Percentiles rank a stretch among this genome's conserved stretches.
Conservation (phyloP, 257 asterid genomes). For the Pogostemon cablin region DNA sequence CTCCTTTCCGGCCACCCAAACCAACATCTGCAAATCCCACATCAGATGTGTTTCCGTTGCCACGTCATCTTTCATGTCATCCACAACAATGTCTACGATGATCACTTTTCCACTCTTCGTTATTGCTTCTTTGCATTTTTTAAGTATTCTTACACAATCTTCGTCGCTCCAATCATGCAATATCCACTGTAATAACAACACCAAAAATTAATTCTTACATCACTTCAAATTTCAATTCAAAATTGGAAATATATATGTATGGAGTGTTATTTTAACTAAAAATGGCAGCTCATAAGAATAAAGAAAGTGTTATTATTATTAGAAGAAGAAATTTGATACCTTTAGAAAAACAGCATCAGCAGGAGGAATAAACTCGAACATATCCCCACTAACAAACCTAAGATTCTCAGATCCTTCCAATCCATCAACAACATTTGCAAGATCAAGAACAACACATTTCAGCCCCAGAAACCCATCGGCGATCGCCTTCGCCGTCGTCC, state of each 20-base stretch:
- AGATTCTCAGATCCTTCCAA: constrained; percentile 2
- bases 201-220: too few relatives aligned
- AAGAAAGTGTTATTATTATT: neutral
- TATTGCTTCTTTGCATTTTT: constrained; percentile 43
- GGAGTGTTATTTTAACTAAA: too few relatives aligned
- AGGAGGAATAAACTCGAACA: constrained; percentile 26
- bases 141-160: constrained; percentile 6
- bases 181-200: constrained; percentile 27
- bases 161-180: constrained; percentile 32
- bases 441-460: constrained; percentile 24
- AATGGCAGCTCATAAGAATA: too few relatives aligned
- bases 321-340: neutral
- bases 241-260: too few relatives aligned
- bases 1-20: neutral
- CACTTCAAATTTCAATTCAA: neutral
- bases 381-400: constrained; percentile 20
- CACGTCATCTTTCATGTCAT: neutral
- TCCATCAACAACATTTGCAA: constrained; percentile 23
- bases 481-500: constrained; percentile 10
- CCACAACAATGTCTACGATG: constrained; percentile 40
- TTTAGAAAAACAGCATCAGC: constrained; percentile 23
- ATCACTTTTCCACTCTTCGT: constrained; percentile 36
- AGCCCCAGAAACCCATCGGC: constrained; percentile 7
- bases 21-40: neutral
- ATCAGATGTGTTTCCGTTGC: neutral